Base-by-base conservation (phyloP, 208 protist genomes). In the Crithidia sp. region DNA sequence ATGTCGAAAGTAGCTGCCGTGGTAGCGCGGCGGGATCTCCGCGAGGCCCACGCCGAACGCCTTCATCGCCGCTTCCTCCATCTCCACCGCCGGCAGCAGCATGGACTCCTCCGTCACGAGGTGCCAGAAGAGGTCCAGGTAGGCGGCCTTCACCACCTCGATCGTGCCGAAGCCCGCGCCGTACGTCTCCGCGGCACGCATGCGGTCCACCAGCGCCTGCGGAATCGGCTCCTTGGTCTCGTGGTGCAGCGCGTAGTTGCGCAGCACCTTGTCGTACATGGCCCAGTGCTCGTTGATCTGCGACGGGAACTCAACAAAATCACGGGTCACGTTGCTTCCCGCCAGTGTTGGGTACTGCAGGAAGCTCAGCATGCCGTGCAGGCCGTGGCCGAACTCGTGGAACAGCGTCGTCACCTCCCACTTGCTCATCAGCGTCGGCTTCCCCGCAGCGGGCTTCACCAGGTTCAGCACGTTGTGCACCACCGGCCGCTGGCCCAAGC, bases 251-350 rank as follows among this genome's bases (percentile, higher is more conserved):
- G 85, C 90, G 58, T 91, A 78, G 72, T 82, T 64, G 50, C 74
- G 19, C 40, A 95, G 77, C 37, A 87, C 89, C 7, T 47, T 7
- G 10, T 77, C 47, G 77, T 90, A 44, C 45, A 73, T 83, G 12
- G 75, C 78, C 86, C 85, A 93, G 62, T 93, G 84, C 76, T 92
- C 86, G 71, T 92, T 90, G 55, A 92, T 79, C 82, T 95, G 91
- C 52, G 89, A 94, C 5, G 91, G 88, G 49, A 90, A 79, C 86
- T 96, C 88, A 3, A 94, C 76, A 45, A 91, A 91, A 70, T 96
- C 89, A 50, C 83, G 82, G 6, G 89, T 76, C 8, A 94, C 83
- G 14, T 58, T 69, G 36, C 88, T 83, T 40, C 91, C 91, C 13
- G 85, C 73, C 12, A 90, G 87, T 14, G 67, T 77, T 4, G 61